Evolutionary conservation across 1,284 basidiomycete species (phyloP).

Genomic region (Xerocomus minutiporus): DNA sequence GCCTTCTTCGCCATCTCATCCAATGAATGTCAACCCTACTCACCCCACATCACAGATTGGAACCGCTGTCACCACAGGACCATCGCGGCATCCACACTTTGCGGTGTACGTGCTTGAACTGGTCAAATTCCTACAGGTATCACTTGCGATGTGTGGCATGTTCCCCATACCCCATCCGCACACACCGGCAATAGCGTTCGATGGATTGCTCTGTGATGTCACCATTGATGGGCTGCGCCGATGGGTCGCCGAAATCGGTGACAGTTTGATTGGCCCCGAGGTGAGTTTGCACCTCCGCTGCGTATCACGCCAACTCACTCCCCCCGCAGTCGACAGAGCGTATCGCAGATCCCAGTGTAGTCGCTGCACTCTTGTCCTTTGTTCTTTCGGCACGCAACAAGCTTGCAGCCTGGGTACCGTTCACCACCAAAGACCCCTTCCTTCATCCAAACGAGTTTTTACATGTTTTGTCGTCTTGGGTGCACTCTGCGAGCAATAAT

Average conservation of each 20-base stretch:
- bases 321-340: constrained; percentile 59
- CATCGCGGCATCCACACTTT: constrained; percentile 30
- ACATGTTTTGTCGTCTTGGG: constrained; percentile 37
- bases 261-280: constrained; percentile 56
- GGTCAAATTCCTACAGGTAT: constrained; percentile 66
- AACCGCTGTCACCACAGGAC: constrained; percentile 3
- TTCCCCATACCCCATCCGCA: constrained; percentile 35
- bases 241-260: constrained; percentile 65
- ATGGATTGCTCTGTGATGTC: constrained; percentile 71
- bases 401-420: constrained; percentile 41
- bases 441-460: constrained; percentile 57
- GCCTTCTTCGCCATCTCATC: constrained; percentile 17
- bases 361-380: constrained; percentile 65
- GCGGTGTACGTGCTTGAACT: constrained; percentile 62
- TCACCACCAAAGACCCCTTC: constrained; percentile 73
- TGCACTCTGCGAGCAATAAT: constrained; percentile 17
- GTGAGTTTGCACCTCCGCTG: constrained; percentile 34
- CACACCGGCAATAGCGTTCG: constrained; percentile 32
- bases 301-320: neutral
- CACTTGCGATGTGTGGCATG: constrained; percentile 64
- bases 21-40: constrained; percentile 9
- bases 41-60: constrained; percentile 17
- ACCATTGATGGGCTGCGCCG: constrained; percentile 64
- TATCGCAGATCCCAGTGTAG: constrained; percentile 63
- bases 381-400: constrained; percentile 64